Evolutionary conservation across 1,284 basidiomycete species (phyloP).

Genomic region (Tausonia pullulans): DNA sequence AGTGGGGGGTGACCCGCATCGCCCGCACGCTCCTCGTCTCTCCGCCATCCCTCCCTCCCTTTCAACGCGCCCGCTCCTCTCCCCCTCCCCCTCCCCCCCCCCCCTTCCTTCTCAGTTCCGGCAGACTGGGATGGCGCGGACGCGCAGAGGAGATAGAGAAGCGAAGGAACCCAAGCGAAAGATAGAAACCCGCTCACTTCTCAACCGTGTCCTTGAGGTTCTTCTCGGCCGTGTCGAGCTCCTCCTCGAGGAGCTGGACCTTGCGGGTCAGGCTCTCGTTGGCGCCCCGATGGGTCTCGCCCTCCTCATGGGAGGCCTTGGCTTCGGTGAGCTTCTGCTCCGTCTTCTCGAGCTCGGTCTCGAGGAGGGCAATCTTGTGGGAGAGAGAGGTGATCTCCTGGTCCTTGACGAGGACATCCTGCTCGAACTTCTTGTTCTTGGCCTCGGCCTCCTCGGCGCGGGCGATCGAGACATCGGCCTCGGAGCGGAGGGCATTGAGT

Average conservation of each 20-base stretch:
- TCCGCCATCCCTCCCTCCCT: too few relatives aligned
- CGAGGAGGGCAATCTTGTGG: conserved; percentile 61
- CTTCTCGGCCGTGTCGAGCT: conserved; percentile 92
- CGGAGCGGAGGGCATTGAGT: conserved; percentile 56
- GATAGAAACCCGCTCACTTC: conserved; percentile 53
- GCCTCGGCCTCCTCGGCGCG: conserved; percentile 77
- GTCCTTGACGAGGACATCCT: conserved; percentile 68
- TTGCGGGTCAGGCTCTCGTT: conserved; percentile 73
- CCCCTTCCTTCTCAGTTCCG: too few relatives aligned
- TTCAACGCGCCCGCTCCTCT: too few relatives aligned
- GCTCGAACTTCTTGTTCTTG: conserved; percentile 74
- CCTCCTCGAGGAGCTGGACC: conserved; percentile 84
- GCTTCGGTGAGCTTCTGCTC: conserved; percentile 61
- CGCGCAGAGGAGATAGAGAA: neutral
- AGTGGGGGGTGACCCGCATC: neutral
- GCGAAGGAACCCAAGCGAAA: neutral
- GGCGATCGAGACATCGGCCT: conserved; percentile 68
- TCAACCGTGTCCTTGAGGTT: conserved; percentile 93
- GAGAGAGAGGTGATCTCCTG: conserved; percentile 77
- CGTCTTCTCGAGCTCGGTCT: conserved; percentile 61
- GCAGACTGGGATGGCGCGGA: too few relatives aligned
- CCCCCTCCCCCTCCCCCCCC: too few relatives aligned
- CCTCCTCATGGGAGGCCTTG: conserved; percentile 60
- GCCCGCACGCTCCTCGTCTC: too few relatives aligned
- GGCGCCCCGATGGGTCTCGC: conserved; percentile 59